Conservation (phyloP, 2,329 filamentous ascomycete genomes). For the Emericellopsis atlantica region DNA sequence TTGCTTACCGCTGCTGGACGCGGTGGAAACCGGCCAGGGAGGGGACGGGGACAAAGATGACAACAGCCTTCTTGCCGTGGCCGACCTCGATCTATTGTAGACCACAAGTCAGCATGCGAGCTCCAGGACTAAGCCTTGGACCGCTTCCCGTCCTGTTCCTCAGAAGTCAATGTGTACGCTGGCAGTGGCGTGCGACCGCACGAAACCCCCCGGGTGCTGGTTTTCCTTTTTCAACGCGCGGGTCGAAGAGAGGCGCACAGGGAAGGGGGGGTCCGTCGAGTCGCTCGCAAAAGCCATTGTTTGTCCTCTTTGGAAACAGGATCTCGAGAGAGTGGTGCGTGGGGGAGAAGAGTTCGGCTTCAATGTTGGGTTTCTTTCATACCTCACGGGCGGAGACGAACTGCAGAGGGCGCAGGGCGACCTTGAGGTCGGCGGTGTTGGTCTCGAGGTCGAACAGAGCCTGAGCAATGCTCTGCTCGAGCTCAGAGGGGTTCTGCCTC, state of each 20-base stretch:
- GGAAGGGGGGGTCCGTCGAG: slow-evolving; percentile 1
- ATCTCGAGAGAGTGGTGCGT: slow-evolving; percentile 16
- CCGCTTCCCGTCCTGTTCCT: slow-evolving; percentile 66
- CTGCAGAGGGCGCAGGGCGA: slow-evolving; percentile 91
- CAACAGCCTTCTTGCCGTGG: slow-evolving; percentile 99
- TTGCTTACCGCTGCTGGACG: slow-evolving; percentile 93
- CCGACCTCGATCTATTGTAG: slow-evolving; percentile 91
- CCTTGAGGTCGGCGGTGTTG: slow-evolving; percentile 97
- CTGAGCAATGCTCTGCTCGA: slow-evolving; percentile 92
- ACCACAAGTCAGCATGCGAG: slow-evolving; percentile 64
- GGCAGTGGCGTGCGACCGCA: slow-evolving; percentile 7
- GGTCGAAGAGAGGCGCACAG: not conserved
- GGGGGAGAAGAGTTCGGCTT: not conserved
- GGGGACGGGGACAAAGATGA: slow-evolving; percentile 99
- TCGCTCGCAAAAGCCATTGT: slow-evolving; percentile 19
- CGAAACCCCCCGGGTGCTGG: not conserved
- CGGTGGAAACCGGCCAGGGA: slow-evolving; percentile 98
- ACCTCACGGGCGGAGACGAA: slow-evolving; percentile 99
- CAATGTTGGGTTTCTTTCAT: slow-evolving; percentile 35
- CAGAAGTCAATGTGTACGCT: slow-evolving; percentile 25
- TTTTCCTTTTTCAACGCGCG: not conserved
- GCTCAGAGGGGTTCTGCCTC: slow-evolving; percentile 89
- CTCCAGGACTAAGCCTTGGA: slow-evolving; percentile 60
- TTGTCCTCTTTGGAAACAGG: slow-evolving; percentile 27
- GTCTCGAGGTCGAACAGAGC: slow-evolving; percentile 98